phyloP scores from a whole-genome alignment of 345 rosid species.

The Brassica carinata region DNA sequence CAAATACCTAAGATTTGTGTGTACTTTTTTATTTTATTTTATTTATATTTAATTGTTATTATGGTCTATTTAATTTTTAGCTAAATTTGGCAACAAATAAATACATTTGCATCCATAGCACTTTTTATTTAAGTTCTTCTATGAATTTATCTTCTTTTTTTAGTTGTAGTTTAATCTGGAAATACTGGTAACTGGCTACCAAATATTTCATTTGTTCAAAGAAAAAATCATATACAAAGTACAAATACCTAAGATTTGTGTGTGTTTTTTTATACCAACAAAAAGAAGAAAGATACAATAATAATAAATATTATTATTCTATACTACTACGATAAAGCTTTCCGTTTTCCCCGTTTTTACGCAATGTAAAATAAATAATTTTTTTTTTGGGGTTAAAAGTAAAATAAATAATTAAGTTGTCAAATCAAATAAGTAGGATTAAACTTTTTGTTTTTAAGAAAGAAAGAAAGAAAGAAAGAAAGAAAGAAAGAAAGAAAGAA shows the following conservation, averaged over 20 bases:
- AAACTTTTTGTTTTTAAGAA: constrained; percentile 8
- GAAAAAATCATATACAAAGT: neutral
- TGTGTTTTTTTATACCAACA: neutral
- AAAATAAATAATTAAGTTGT: neutral
- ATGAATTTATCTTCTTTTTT: neutral
- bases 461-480: no score
- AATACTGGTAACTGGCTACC: neutral
- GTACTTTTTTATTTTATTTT: neutral
- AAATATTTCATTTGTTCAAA: neutral
- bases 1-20: neutral
- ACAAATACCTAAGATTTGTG: neutral
- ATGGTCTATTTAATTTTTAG: neutral
- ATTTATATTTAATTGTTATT: neutral
- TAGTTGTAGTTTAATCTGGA: neutral
- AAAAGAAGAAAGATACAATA: neutral
- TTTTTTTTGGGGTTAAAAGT: no score
- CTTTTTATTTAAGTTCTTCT: neutral
- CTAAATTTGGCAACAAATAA: constrained; percentile 15
- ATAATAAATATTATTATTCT: neutral
- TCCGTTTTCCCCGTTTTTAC: constrained; percentile 19
- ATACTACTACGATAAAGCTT: neutral
- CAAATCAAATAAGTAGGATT: neutral
- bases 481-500: neutral
- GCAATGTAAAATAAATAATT: constrained; percentile 12
- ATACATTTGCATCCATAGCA: neutral